Evolutionary conservation across 352 stramenopile species (phyloP).

Genomic region (Saprolegnia diclina): DNA sequence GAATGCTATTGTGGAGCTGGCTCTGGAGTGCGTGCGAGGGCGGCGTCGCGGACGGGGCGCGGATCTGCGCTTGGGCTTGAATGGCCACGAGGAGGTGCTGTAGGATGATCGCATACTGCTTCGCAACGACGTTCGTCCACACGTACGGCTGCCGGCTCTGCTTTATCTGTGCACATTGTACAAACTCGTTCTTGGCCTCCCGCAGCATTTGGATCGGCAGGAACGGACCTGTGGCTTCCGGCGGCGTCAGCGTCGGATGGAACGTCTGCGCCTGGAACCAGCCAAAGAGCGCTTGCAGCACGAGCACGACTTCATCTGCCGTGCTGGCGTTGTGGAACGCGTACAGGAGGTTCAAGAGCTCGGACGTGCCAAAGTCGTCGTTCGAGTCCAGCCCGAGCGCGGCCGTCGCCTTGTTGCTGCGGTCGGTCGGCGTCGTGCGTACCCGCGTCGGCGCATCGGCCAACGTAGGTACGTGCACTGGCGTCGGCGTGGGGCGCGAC

Average conservation of each 20-base stretch:
- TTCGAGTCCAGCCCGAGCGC: neutral
- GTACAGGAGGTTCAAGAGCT: constrained; percentile 21
- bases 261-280: constrained; percentile 26
- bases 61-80: neutral
- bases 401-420: no score
- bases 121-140: constrained; percentile 11
- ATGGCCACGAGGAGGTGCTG: constrained; percentile 23
- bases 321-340: constrained; percentile 22
- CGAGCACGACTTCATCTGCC: constrained; percentile 13
- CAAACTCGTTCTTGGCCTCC: constrained; percentile 27
- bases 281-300: constrained; percentile 9
- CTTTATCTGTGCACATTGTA: constrained; percentile 27
- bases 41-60: neutral
- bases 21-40: neutral
- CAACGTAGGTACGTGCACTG: neutral
- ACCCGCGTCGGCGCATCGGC: no score
- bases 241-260: constrained; percentile 13
- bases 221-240: neutral
- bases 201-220: constrained; percentile 23
- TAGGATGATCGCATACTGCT: constrained; percentile 14
- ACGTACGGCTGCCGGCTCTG: constrained; percentile 23
- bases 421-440: no score
- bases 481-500: neutral
- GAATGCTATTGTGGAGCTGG: neutral
- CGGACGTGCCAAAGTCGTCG: constrained; percentile 18